phyloP scores from a whole-genome alignment of 106 monocot species.

The Phalaenopsis aphrodite region DNA sequence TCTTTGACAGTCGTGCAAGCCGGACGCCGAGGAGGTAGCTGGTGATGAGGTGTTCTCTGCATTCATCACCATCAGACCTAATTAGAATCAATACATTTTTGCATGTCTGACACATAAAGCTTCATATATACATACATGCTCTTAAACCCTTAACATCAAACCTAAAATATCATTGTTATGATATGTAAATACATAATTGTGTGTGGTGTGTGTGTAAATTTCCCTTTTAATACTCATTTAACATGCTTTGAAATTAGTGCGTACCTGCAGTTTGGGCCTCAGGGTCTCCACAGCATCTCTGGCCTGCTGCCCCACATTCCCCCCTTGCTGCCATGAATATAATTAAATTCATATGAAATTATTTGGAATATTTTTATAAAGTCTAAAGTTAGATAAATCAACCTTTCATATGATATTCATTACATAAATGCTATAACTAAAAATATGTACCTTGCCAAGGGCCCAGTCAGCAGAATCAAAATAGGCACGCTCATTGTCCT shows the following conservation, averaged over 20 bases:
- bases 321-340: conserved; percentile 40
- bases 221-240: too few species aligned
- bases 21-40: conserved; percentile 5
- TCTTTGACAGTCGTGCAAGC: conserved; percentile 10
- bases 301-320: conserved; percentile 20
- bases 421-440: not conserved
- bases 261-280: conserved; percentile 84
- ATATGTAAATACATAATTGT: too few species aligned
- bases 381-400: too few species aligned
- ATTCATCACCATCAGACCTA: too few species aligned
- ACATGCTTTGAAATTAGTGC: not conserved
- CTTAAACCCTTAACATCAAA: too few species aligned
- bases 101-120: too few species aligned
- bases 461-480: conserved; percentile 32
- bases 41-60: conserved; percentile 8
- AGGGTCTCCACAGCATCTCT: conserved; percentile 47
- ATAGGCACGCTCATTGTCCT: conserved; percentile 26
- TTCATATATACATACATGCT: too few species aligned
- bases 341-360: not conserved
- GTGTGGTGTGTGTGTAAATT: too few species aligned
- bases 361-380: too few species aligned
- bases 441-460: conserved; percentile 16
- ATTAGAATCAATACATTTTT: too few species aligned
- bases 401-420: not conserved
- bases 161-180: too few species aligned